Evolutionary conservation across 2,329 filamentous ascomycete genomes (phyloP).

Genomic region (Xylaria arbuscula): DNA sequence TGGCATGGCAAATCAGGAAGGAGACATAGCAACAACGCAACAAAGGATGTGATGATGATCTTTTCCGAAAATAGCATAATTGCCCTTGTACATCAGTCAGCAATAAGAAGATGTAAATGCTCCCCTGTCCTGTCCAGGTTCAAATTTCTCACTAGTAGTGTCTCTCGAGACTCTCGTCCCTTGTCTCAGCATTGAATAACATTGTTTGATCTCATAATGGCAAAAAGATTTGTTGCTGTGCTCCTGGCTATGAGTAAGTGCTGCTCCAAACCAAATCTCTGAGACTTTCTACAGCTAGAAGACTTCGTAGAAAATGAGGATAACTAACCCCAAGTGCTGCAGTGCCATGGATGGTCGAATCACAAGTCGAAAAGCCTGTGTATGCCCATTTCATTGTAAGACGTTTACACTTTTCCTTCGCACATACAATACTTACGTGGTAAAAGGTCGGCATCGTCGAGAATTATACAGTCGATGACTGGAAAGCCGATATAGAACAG

Average conservation of each 20-base stretch:
- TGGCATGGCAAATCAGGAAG: slow-evolving; percentile 22
- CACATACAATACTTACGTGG: background rate
- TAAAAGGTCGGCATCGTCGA: slow-evolving; percentile 33
- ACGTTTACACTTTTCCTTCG: too few species aligned
- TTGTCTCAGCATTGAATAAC: background rate
- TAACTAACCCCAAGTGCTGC: background rate
- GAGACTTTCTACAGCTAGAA: background rate
- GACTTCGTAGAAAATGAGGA: background rate
- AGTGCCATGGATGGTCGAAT: slow-evolving; percentile 31
- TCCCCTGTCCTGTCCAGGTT: too few species aligned
- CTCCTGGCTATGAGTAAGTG: slow-evolving; percentile 23
- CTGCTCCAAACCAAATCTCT: background rate
- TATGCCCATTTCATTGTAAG: slow-evolving; percentile 35
- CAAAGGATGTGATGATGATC: background rate
- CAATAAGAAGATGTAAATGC: background rate
- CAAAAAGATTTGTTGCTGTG: slow-evolving; percentile 24
- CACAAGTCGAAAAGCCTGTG: slow-evolving; percentile 25
- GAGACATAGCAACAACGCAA: slow-evolving; percentile 5
- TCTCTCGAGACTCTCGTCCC: background rate
- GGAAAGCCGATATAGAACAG: slow-evolving; percentile 33
- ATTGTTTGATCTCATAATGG: slow-evolving; percentile 11
- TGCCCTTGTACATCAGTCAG: background rate
- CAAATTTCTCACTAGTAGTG: background rate
- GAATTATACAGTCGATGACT: slow-evolving; percentile 34
- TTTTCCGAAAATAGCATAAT: slow-evolving; percentile 6